These are phyloP conservation scores for Sporothrix protearum DNA, from an alignment of 2,329 filamentous ascomycete species.

Conservation along the genomic window DNA sequence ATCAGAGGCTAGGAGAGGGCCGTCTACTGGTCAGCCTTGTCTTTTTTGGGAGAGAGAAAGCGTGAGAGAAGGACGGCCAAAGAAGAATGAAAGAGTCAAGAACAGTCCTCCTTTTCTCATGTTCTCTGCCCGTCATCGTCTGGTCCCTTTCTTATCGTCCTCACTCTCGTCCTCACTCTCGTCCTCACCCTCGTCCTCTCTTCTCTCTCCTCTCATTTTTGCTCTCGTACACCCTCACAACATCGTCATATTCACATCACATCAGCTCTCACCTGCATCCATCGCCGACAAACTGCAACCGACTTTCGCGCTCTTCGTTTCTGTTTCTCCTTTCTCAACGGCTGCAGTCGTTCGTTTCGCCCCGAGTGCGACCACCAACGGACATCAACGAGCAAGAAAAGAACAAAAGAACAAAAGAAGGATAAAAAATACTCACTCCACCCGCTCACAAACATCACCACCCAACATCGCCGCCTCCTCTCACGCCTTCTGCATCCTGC, in stretches of 20 bases:
- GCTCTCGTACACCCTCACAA: not conserved
- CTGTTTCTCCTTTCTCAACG: not conserved
- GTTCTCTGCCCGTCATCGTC: not conserved
- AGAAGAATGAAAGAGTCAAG: not conserved
- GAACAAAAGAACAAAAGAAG: not conserved
- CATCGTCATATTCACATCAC: not conserved
- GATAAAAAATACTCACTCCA: not conserved
- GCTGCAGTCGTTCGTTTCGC: conserved; percentile 2
- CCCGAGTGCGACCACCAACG: not conserved
- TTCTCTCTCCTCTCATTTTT: not conserved
- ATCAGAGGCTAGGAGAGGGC: not conserved
- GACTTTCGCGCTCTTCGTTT: not conserved
- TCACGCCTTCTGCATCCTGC: conserved; percentile 7
- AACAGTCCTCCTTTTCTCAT: not conserved
- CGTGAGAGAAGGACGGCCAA: too few species aligned
- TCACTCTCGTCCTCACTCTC: not conserved
- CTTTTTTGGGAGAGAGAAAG: not conserved
- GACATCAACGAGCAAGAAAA: not conserved
- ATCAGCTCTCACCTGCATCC: not conserved
- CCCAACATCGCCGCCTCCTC: not conserved
- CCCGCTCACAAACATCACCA: not conserved
- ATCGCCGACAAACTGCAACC: not conserved
- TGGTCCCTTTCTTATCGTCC: not conserved
- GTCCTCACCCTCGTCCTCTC: too few species aligned
- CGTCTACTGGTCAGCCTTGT: conserved; percentile 8